Evolutionary conservation across 805 yeast species (phyloP), one percentile per base, ranked within the genome.

Genomic region (Vanderwaltozyma verrucispora): DNA sequence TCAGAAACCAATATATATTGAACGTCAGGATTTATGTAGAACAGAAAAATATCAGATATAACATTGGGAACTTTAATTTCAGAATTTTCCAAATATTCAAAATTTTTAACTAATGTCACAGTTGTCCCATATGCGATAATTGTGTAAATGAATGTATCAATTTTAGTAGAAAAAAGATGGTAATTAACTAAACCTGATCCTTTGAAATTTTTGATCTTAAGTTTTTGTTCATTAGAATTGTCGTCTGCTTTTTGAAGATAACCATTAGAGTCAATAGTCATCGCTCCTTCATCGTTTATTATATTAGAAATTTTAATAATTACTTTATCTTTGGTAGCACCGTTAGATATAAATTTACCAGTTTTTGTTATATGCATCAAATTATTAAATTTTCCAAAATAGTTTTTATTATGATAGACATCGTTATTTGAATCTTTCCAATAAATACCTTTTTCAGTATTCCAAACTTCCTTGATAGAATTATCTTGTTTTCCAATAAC

Each of bases 1-100:
- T 49, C 54, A 5, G 52, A 39, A 14, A 49, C 19, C 14, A 51
- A 19, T 17, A 45, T 28, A 18, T 27, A 29, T 9, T 32, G 30
- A 12, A 21, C 21, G 7, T 23, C 15, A 12, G 28, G 10, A n/a
- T 13, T 11, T n/a, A n/a, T 17, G 13, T 16, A 5, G 20, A 24
- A 20, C 14, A 38, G n/a, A 15, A 14, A 14, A 2, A 26, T 24
- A 16, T 33, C 40, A 4, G 17, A 14, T 11, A 29, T 15, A 17
- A 20, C 20, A 12, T 33, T 15, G 14, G 28, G 16, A 6, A 36
- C 5, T 10, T 15, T 18, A 14, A 30, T 17, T 3, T 27, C 15
- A 12, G n/a, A n/a, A n/a, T 25, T 19, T 10, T 4, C 4, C 4
- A 25, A 6, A 15, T 26, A 30, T 21, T 9, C 12, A 6, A 11